Evolutionary conservation across 2,329 filamentous ascomycete species (phyloP), one percentile per base, ranked within the genome.

Genomic region (Didymella sp.): DNA sequence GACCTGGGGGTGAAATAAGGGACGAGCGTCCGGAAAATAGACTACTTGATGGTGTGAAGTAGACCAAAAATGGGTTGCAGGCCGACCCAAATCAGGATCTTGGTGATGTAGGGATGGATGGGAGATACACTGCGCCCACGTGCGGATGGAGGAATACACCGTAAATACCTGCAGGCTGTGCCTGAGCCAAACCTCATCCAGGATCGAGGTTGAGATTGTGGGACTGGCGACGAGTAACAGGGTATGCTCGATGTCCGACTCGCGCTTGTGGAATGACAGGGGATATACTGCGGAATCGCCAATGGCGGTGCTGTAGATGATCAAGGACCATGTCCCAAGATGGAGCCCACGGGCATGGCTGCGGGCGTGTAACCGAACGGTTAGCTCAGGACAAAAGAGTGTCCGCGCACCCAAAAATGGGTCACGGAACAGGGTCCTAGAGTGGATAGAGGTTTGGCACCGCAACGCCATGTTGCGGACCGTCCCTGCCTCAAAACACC

Each of bases 101-200:
- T 66, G 64, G 67, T 59, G 62, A 69, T 63, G 64, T 63, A 67
- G 66, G 64, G 62, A 68, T 67, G 61, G 58, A n/a, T 46, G 25
- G 24, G 49, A 53, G 43, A 61, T 61, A 61, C 63, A 69, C 72
- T 73, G 70, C 73, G 70, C 69, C 69, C 59, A 56, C 60, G 57
- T 63, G 57, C 53, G 54, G 59, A 67, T 68, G 63, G 64, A 65
- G 66, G 67, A 58, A 64, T 63, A 59, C 60, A 68, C 72, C 70
- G 70, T 67, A 76, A 75, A 75, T 73, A 74, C 66, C 68, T 70
- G 63, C 65, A 68, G 73, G 73, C 73, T 73, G 73, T 76, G 73
- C 66, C 66, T 73, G 68, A 65, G 65, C 71, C 69, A 70, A 68
- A 59, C 64, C 60, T 48, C 59, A 61, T 66, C 43, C 52, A 60